A percentile compares a stretch with the other conserved stretches of the same genome.
These are phyloP conservation scores for Pseudogymnoascus sp. DNA, from an alignment of 2,329 filamentous ascomycete species.

Conservation along the genomic window DNA sequence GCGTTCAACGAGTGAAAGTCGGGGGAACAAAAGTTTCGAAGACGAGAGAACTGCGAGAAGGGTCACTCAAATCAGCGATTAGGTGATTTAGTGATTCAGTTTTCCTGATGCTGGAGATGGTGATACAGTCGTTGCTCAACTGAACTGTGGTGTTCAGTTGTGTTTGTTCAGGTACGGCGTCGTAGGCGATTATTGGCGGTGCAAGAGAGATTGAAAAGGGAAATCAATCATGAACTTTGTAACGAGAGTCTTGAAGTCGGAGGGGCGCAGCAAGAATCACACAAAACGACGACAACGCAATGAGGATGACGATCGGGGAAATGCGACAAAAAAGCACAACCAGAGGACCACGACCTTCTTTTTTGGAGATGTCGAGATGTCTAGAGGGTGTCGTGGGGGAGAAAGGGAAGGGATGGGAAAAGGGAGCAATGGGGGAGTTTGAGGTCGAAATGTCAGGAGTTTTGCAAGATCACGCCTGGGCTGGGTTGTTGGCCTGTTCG, in stretches of 20 bases:
- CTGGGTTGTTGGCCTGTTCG: neutral
- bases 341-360: constrained; percentile 7
- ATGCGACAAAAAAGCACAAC: constrained; percentile 16
- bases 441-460: constrained; percentile 8
- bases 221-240: neutral
- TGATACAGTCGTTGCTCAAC: neutral
- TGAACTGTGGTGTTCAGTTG: neutral
- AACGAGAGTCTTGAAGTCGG: neutral
- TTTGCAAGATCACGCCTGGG: neutral
- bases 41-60: neutral
- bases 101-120: neutral
- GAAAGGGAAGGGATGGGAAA: constrained; percentile 10
- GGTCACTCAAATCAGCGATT: neutral
- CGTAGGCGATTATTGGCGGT: too few species aligned
- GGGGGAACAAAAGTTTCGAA: neutral
- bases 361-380: constrained; percentile 7
- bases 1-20: neutral
- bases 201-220: neutral
- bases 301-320: constrained; percentile 13
- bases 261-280: neutral
- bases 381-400: neutral
- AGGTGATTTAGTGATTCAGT: neutral
- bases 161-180: neutral
- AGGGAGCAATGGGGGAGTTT: constrained; percentile 6
- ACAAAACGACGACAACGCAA: constrained; percentile 12